Evolutionary conservation across 1,284 basidiomycete species (phyloP).

Genomic region (Leccinum subrobustum): DNA sequence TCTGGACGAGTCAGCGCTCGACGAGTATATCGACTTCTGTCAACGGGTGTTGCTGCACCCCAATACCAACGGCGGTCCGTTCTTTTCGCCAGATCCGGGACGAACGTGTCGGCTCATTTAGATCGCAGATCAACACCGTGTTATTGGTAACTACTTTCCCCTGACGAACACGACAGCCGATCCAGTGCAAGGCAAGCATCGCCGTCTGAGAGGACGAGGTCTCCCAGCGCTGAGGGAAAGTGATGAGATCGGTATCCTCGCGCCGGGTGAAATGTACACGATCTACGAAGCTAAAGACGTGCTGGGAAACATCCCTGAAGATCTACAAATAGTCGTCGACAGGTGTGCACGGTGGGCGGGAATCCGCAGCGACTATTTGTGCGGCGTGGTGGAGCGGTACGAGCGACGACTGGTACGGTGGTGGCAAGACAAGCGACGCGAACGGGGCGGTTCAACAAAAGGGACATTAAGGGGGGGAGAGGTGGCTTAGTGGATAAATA

Average conservation of each 20-base stretch:
- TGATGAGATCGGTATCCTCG: constrained; percentile 26
- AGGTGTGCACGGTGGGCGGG: constrained; percentile 54
- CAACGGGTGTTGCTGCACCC: constrained; percentile 50
- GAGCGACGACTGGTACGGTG: constrained; percentile 58
- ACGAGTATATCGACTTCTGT: constrained; percentile 69
- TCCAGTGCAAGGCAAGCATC: not conserved
- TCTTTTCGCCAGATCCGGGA: constrained; percentile 4
- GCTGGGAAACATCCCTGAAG: constrained; percentile 52
- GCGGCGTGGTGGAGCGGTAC: constrained; percentile 53
- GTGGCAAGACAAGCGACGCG: constrained; percentile 37
- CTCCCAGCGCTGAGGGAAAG: constrained; percentile 32
- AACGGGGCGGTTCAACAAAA: not conserved
- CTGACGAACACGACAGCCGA: constrained; percentile 16
- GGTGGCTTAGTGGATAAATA: not conserved
- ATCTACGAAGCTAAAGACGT: constrained; percentile 61
- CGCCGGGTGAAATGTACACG: constrained; percentile 54
- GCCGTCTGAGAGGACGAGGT: constrained; percentile 4
- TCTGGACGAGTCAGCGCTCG: constrained; percentile 52
- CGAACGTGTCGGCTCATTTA: constrained; percentile 12
- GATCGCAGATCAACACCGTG: constrained; percentile 18
- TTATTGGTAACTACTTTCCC: constrained; percentile 47
- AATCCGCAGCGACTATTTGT: constrained; percentile 48
- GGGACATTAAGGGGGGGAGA: constrained; percentile 14
- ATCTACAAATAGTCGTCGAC: constrained; percentile 47
- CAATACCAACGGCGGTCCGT: constrained; percentile 23